Percentiles rank a stretch among this genome's conserved stretches.
Conservation (phyloP, 2,329 filamentous ascomycete genomes). For the Aphanocladium album region DNA sequence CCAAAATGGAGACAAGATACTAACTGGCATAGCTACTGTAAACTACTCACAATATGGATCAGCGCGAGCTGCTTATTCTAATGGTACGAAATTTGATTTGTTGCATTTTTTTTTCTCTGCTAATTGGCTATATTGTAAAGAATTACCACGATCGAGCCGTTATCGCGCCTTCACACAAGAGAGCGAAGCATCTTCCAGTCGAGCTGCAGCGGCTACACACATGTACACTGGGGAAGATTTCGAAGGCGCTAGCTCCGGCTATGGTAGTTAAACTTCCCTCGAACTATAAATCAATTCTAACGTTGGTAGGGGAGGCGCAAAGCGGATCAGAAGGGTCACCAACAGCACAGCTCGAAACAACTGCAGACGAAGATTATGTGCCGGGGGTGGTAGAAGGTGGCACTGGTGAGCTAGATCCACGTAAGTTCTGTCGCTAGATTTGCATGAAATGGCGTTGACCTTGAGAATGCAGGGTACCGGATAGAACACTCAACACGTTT, state of each 20-base stretch:
- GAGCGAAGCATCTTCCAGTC: slow-evolving; percentile 2
- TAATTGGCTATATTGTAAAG: neutral
- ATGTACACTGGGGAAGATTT: neutral
- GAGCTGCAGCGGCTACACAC: neutral
- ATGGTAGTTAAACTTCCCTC: neutral
- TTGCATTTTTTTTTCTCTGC: too few species aligned
- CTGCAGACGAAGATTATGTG: slow-evolving; percentile 5
- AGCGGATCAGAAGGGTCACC: slow-evolving; percentile 7
- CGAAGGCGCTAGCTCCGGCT: neutral
- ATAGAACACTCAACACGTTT: slow-evolving; percentile 36
- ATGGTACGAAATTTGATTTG: neutral
- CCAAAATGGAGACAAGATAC: neutral
- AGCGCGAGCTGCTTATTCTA: neutral
- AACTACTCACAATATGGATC: slow-evolving; percentile 3
- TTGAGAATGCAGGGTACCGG: slow-evolving; percentile 30
- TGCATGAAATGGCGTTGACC: neutral
- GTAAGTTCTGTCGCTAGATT: slow-evolving; percentile 22
- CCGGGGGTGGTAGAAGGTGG: slow-evolving; percentile 3
- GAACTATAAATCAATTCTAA: neutral
- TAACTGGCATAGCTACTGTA: neutral
- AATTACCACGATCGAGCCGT: neutral
- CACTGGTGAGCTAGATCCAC: slow-evolving; percentile 29
- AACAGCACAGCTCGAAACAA: neutral
- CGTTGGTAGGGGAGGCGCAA: neutral
- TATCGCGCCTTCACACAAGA: neutral